Percentiles rank a stretch among this genome's conserved stretches.
Evolutionary conservation across 192 early-diverging fungal genomes (phyloP).

Genomic region (Allomyces arbusculus): DNA sequence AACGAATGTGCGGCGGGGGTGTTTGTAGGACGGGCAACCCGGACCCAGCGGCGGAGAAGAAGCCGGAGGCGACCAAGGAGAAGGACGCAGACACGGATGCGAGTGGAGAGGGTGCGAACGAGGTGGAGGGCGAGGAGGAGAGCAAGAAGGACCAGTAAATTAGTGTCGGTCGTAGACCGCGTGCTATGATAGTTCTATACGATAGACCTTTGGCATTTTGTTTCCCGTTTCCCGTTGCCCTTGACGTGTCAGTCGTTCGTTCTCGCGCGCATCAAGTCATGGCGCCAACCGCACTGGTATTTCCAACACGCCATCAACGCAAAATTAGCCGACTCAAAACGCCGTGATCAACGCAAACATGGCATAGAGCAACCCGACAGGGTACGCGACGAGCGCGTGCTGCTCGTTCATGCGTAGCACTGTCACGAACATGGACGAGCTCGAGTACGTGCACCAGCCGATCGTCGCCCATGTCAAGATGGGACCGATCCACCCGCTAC

Average conservation of each 20-base stretch:
- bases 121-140: background rate
- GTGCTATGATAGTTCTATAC: no score
- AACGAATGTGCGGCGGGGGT: no score
- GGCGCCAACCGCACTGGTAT: no score
- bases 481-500: constrained; percentile 33
- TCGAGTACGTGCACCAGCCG: constrained; percentile 85
- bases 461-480: constrained; percentile 48
- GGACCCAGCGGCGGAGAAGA: background rate
- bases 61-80: background rate
- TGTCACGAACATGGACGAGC: constrained; percentile 83
- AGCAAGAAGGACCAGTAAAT: background rate
- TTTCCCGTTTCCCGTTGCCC: no score
- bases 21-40: no score
- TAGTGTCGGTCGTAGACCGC: no score
- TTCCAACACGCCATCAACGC: no score
- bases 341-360: constrained; percentile 85
- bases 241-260: no score
- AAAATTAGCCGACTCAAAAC: constrained; percentile 26
- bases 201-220: no score
- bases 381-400: constrained; percentile 83
- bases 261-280: no score
- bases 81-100: background rate
- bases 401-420: constrained; percentile 82
- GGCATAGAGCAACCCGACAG: constrained; percentile 73
- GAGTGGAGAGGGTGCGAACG: background rate